Conservation (phyloP, 2,329 filamentous ascomycete genomes). For the Chaetothyriales sp. region DNA sequence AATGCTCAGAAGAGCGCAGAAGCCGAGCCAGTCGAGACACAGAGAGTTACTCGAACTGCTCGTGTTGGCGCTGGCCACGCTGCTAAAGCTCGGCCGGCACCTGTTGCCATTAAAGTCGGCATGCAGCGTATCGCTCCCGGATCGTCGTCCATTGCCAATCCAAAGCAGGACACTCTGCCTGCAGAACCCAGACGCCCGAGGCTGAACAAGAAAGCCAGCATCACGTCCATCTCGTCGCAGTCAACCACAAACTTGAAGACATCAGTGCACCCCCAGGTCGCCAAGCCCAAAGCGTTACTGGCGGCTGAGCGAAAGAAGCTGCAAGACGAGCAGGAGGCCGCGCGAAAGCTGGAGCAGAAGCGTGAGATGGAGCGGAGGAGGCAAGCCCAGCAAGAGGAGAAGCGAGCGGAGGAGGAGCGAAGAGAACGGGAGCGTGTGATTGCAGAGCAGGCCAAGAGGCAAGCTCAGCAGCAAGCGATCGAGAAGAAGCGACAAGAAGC, state of each 20-base stretch:
- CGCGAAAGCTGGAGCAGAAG: constrained; percentile 68
- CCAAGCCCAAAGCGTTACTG: constrained; percentile 56
- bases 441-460: constrained; percentile 48
- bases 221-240: constrained; percentile 25
- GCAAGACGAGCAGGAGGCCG: constrained; percentile 60
- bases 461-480: constrained; percentile 31
- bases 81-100: constrained; percentile 29
- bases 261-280: constrained; percentile 45
- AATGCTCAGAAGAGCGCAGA: constrained; percentile 11
- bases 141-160: constrained; percentile 41
- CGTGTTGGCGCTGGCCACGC: constrained; percentile 11
- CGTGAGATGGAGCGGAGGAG: constrained; percentile 66
- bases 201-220: constrained; percentile 51
- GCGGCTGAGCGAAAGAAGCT: constrained; percentile 70
- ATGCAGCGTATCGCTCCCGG: constrained; percentile 31
- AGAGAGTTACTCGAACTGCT: constrained; percentile 15
- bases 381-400: constrained; percentile 43
- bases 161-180: constrained; percentile 43
- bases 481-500: constrained; percentile 36
- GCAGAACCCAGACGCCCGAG: constrained; percentile 33
- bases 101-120: constrained; percentile 35
- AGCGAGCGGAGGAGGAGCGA: constrained; percentile 40
- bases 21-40: constrained; percentile 17
- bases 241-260: constrained; percentile 47
- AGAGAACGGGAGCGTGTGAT: constrained; percentile 32